Base-by-base conservation (phyloP, 208 protist species). In the Trypanosoma grayi region DNA sequence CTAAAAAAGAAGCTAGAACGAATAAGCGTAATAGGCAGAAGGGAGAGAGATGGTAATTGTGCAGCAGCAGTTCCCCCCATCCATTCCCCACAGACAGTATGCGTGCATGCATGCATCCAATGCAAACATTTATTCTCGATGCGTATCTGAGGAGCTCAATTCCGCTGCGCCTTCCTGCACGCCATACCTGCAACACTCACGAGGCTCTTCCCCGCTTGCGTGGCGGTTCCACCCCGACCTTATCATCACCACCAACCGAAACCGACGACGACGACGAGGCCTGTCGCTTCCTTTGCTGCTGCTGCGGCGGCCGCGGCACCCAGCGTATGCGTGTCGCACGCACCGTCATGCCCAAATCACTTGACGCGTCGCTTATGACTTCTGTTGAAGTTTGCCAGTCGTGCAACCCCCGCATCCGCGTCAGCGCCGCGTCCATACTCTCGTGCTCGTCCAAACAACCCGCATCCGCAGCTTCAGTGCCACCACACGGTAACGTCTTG, bases 271-370 rank as follows among this genome's bases (percentile, higher is more conserved):
- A 33, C 11, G 36, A 45, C 3, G 33, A 28, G 33, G 39, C 10
- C 20, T 20, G 9, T 30, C 18, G 10, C 48, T 7, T 57, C 37
- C 28, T n/a, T n/a, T n/a, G n/a, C n/a, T n/a, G n/a, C n/a, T n/a
- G n/a, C n/a, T n/a, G n/a, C n/a, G n/a, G 18, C 6, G 30, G 13
- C 20, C 27, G 52, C 33, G 16, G 52, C 36, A 65, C 74, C 83
- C 82, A 90, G 6, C 72, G 72, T 57, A 93, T 87, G 18, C 67
- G 70, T 20, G 87, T 89, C 47, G 60, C 87, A 14, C 70, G 73
- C 24, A 90, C 75, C 4, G 47, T 37, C 87, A 93, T 93, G 45
- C 73, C 60, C 20, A 90, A 71, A 30, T 90, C 87, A 69, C 83
- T 90, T 50, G 68, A 39, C 28, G 70, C 75, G 27, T 84, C 76